Evolutionary conservation across 257 asterid species (phyloP), one percentile per base, ranked within the genome.

Genomic region (Apocynum venetum): DNA sequence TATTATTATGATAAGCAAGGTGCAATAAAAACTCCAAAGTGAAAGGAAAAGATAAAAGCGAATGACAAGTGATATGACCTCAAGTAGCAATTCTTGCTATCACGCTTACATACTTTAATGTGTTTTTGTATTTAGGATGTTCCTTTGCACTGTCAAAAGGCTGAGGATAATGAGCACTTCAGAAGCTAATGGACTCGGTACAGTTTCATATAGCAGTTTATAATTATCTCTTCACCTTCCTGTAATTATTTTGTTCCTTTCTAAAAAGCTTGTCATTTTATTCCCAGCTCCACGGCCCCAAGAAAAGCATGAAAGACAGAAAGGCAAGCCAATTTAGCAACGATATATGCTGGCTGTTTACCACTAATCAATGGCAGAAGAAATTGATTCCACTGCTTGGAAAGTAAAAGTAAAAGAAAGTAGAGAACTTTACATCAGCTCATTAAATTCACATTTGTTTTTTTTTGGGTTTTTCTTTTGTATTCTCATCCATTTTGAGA

Each of bases 141-240:
- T 93, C 72, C 82, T 91, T 81, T 86, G 72, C 85, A 88, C 96
- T 5, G 97, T 87, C 81, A 93, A 89, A 87, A 89, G 98, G 71
- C 94, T 93, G 43, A 85, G 91, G 79, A 93, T 93, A 88, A 93
- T 91, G 98, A 87, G 84, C 82, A 91, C 90, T 13, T 87, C 96
- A 17, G 96, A 91, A 72, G 96, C 94, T 43, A 91, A 89, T 72
- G 97, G 97, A 73, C 92, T 88, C 35, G 91, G 98, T 91, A 88
- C 86, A 52, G 80, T 76, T 83, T 85, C 81, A 76, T 12, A 6
- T 13, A 60, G 2, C 36, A 60, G 13, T 25, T 12, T 12, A 15
- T 53, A 25, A 25, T 17, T 17, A 53, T 53, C 5, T 66, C 11
- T 52, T 36, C 25, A 19, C 51, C 38, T 40, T 65, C 41, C 0